Evolutionary conservation across 352 stramenopile genomes (phyloP).

Genomic region (Plasmopara viticola): DNA sequence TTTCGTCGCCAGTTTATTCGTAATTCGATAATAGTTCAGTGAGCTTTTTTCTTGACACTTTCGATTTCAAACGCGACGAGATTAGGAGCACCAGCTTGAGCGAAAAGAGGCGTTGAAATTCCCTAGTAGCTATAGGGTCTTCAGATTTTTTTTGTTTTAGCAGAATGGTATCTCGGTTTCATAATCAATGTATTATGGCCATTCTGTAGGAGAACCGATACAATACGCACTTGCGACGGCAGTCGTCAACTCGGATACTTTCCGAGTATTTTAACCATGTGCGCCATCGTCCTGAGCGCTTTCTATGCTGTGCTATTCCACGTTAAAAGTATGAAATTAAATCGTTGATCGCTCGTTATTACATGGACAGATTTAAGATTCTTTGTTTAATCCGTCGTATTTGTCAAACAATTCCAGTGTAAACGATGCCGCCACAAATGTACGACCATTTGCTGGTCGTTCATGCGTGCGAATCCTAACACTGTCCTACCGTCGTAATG

Average conservation of each 20-base stretch:
- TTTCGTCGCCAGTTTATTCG: constrained; percentile 32
- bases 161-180: constrained; percentile 50
- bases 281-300: constrained; percentile 3
- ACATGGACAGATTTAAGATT: background rate
- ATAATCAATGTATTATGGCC: constrained; percentile 71
- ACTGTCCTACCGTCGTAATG: constrained; percentile 77
- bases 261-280: constrained; percentile 13
- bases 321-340: too few species aligned
- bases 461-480: constrained; percentile 70
- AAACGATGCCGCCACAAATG: constrained; percentile 56
- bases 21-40: constrained; percentile 37
- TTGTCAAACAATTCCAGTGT: constrained; percentile 50
- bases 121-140: constrained; percentile 37
- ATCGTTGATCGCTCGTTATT: too few species aligned
- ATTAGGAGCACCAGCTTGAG: constrained; percentile 35
- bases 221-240: constrained; percentile 32
- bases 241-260: constrained; percentile 50
- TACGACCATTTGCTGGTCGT: constrained; percentile 44
- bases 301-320: constrained; percentile 6
- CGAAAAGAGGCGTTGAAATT: constrained; percentile 58
- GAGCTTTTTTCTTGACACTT: constrained; percentile 4
- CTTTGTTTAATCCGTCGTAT: constrained; percentile 9
- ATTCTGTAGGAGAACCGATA: constrained; percentile 68
- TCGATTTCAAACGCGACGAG: constrained; percentile 2
- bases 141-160: constrained; percentile 17